Evolutionary conservation across 2,329 filamentous ascomycete genomes (phyloP).

Genomic region (Bimuria novae-zelandiae): DNA sequence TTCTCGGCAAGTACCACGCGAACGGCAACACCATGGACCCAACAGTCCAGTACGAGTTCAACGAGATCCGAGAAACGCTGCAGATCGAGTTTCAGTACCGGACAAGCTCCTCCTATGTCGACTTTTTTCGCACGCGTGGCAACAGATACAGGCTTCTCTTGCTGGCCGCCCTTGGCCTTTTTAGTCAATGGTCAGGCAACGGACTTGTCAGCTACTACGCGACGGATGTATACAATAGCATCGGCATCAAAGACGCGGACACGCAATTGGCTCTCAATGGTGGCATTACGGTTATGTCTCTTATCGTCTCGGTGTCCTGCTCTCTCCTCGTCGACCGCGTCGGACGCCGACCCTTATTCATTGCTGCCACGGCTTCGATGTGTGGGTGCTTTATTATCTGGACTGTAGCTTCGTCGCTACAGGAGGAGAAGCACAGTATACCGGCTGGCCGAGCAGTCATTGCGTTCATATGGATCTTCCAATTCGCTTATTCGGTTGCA

Average conservation of each 20-base stretch:
- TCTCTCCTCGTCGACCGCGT: constrained; percentile 49
- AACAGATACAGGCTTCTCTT: constrained; percentile 68
- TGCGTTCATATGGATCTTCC: constrained; percentile 41
- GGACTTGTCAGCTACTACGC: constrained; percentile 71
- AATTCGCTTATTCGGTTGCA: constrained; percentile 21
- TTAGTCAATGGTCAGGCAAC: constrained; percentile 71
- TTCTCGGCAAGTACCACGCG: constrained; percentile 67
- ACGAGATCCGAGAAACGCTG: constrained; percentile 69
- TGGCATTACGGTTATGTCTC: constrained; percentile 64
- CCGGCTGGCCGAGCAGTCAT: constrained; percentile 54
- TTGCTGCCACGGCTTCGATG: constrained; percentile 48
- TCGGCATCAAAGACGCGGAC: constrained; percentile 59
- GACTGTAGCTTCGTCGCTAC: constrained; percentile 51
- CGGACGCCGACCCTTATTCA: constrained; percentile 33
- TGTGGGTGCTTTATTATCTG: constrained; percentile 45
- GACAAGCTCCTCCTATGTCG: constrained; percentile 59
- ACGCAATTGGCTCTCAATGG: constrained; percentile 51
- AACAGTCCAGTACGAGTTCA: constrained; percentile 68
- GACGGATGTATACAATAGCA: constrained; percentile 64
- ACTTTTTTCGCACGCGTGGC: constrained; percentile 65
- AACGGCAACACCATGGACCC: constrained; percentile 63
- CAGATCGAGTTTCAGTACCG: constrained; percentile 59
- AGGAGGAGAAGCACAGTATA: constrained; percentile 51
- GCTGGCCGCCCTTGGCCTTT: constrained; percentile 66
- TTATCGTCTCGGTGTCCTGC: constrained; percentile 60